A percentile compares a stretch with the other conserved stretches of the same genome.
These are phyloP conservation scores for Sporothrix sp. DNA, from an alignment of 2,329 filamentous ascomycete genomes.

Conservation along the genomic window DNA sequence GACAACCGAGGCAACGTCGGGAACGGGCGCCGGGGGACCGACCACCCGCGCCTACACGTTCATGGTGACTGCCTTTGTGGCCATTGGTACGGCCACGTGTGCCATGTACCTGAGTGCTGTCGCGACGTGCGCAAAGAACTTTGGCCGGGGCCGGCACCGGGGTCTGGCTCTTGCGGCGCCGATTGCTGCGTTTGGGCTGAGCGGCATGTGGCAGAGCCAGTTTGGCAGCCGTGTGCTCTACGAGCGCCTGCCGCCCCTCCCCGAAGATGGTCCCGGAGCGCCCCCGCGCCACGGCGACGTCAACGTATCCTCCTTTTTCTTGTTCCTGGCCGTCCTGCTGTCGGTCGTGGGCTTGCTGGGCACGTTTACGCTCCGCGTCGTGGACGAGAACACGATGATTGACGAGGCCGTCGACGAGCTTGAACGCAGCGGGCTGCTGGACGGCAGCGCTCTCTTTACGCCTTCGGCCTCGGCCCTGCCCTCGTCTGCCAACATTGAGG, in stretches of 20 bases:
- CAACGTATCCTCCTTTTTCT: constrained; percentile 76
- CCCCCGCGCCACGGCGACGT: constrained; percentile 43
- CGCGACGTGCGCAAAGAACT: constrained; percentile 98
- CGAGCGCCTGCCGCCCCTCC: constrained; percentile 48
- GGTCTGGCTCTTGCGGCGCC: constrained; percentile 83
- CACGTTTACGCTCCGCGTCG: constrained; percentile 61
- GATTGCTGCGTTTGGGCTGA: constrained; percentile 86
- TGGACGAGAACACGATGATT: constrained; percentile 79
- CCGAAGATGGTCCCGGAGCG: constrained; percentile 40
- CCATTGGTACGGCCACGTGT: constrained; percentile 73
- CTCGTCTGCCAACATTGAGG: neutral
- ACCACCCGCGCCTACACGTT: constrained; percentile 58
- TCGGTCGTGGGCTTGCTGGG: constrained; percentile 63
- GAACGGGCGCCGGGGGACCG: constrained; percentile 9
- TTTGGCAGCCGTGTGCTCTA: constrained; percentile 69
- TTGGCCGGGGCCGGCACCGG: constrained; percentile 77
- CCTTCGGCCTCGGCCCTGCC: constrained; percentile 32
- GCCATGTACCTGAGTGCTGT: constrained; percentile 84
- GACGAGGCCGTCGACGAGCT: constrained; percentile 83
- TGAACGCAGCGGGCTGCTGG: constrained; percentile 76
- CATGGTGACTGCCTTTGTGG: constrained; percentile 79
- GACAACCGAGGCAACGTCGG: constrained; percentile 27
- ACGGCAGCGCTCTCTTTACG: constrained; percentile 63
- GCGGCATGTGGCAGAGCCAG: constrained; percentile 93
- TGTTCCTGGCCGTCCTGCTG: constrained; percentile 71